Base-by-base conservation (phyloP, 495 filamentous ascomycete species). In the Talaromyces proteolyticus region DNA sequence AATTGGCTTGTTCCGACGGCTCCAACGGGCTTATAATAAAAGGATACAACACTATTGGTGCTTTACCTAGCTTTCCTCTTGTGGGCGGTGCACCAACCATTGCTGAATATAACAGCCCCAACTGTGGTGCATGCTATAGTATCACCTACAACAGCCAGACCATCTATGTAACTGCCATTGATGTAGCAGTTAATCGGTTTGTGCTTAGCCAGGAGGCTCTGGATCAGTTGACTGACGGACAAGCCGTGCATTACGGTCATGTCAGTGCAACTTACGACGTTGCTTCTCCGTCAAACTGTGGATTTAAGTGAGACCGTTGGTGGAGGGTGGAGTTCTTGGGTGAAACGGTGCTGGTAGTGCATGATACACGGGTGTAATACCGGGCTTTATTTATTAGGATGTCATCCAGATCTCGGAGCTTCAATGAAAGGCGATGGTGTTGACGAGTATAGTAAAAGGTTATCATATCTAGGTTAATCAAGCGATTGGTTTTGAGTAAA, bases 91-190 rank as follows among this genome's bases (percentile, higher is more conserved):
- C 76, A 1, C 68, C 72, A 25, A 79, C 77, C 21, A 72, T 90
- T 18, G 55, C 61, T 3, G 79, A 76, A 29, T 86, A 78, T 81
- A 70, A 83, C 76, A 68, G 61, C 51, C 29, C 59, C 14, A 68
- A 68, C 53, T 92, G 88, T 67, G 87, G 88, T 48, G 78, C 77
- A 8, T 91, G 87, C 75, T 91, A 82, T 68, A 47, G 65, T 41
- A 64, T 88, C 42, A 74, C 69, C 12, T 92, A 78, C 62, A 63
- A 71, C 19, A 74, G 77, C 55, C 66, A 71, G 48, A 81, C 72
- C 17, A 75, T 92, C 67, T 75, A 82, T 57, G 65, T 92, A 7
- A 68, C 80, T 10, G 88, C 79, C 20, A 72, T 92, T 51, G 88
- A 92, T 66, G 69, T 80, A 47, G 73, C 80, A 8, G 68, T 54